Evolutionary conservation across 2,329 filamentous ascomycete genomes (phyloP), one percentile per base, ranked within the genome.

Genomic region (Tolypocladium paradoxum): DNA sequence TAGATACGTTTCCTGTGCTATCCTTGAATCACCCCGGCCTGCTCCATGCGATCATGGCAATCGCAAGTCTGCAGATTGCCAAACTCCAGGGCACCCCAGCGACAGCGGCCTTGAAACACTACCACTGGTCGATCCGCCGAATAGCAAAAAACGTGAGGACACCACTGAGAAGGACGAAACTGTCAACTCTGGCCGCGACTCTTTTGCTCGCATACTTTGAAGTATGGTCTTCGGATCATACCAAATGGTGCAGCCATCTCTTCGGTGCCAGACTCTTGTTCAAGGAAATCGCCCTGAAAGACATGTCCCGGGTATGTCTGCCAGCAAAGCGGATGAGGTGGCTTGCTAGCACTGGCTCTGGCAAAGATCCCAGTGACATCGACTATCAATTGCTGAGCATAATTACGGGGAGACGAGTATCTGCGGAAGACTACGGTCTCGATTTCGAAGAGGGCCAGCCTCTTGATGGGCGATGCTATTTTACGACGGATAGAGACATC

Each of bases 221-320:
- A 67, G 88, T 96, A 20, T 93, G 92, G 84, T 87, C 87, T 36
- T 92, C 90, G 24, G 92, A 99, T 60, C 92, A 97, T 62, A 84
- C 87, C 53, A 96, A 96, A 67, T 99, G 93, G 93, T 93, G 88
- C 63, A 92, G 88, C 56, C 93, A 97, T 69, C 75, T 97, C 37
- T 82, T 88, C 48, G 93, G 93, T 14, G 88, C 90, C 11, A 84
- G 86, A 40, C 86, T 91, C 57, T 77, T 97, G 33, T 77, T 97
- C 29, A 80, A 82, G 51, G 91, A 97, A 64, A 87, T 95, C 43
- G 86, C 93, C 49, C 88, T 90, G 56, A 77, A 78, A 11, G 77
- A 81, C 2, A 85, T 91, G 73, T 88, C 87, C 0, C 81, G 80
- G 53, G 78, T 84, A 52, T 83, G 90, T 54, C 79, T 91, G 55